These are phyloP conservation scores for Loxodes magnus DNA, from an alignment of 73 alveolate genomes.

Conservation along the genomic window DNA sequence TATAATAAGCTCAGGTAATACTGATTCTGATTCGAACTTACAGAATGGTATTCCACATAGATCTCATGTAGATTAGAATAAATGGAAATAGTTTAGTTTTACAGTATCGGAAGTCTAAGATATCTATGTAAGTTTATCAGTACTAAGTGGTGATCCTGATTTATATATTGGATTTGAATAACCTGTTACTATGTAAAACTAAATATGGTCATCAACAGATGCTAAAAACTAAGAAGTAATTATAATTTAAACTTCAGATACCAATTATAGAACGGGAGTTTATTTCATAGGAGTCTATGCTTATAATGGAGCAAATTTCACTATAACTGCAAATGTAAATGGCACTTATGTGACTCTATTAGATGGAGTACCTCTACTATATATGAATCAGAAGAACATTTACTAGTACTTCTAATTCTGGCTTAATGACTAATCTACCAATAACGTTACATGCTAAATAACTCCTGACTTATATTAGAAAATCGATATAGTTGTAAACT, in stretches of 20 bases:
- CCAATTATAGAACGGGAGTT: neutral
- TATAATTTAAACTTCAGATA: neutral
- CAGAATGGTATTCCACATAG: slow-evolving; percentile 3
- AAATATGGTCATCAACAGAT: neutral
- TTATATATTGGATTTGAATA: neutral
- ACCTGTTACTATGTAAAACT: neutral
- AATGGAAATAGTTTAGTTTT: neutral
- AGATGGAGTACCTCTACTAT: slow-evolving; percentile 5
- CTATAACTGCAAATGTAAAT: neutral
- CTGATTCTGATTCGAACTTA: neutral
- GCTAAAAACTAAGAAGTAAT: neutral
- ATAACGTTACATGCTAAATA: too few species aligned
- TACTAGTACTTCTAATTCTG: too few species aligned
- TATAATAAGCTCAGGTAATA: neutral
- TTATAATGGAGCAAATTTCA: neutral
- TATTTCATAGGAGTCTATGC: neutral
- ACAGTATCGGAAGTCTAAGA: neutral
- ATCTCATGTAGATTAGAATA: neutral
- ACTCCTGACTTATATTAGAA: too few species aligned
- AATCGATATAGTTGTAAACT: too few species aligned
- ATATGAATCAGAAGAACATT: too few species aligned
- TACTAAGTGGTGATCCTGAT: neutral
- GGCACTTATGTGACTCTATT: neutral
- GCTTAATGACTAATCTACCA: too few species aligned
- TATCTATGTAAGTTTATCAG: neutral